A percentile compares a stretch with the other conserved stretches of the same genome.
Evolutionary conservation across 495 filamentous ascomycete genomes (phyloP).

Genomic region (Xylaria acuta): DNA sequence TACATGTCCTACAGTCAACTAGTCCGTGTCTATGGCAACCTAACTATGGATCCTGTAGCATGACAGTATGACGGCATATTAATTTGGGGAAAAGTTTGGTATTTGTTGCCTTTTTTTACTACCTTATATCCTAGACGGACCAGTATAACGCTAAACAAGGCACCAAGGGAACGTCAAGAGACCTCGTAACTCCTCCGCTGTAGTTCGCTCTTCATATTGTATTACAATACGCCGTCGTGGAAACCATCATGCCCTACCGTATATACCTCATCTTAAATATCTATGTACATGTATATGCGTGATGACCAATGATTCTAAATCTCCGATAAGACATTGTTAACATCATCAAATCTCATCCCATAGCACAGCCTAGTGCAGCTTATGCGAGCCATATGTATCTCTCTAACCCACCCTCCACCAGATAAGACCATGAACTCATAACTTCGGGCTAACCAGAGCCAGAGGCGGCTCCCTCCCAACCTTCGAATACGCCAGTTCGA

Average conservation of each 20-base stretch:
- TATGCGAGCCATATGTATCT: not conserved
- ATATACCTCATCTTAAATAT: not conserved
- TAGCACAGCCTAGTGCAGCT: not conserved
- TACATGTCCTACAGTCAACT: too few species aligned
- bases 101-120: too few species aligned
- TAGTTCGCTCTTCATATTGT: not conserved
- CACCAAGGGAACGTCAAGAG: not conserved
- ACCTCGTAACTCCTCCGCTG: not conserved
- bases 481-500: slow-evolving; percentile 51
- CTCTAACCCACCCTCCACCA: not conserved
- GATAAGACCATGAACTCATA: slow-evolving; percentile 42
- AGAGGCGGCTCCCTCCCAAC: slow-evolving; percentile 48
- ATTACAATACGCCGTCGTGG: not conserved
- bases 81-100: too few species aligned
- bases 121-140: not conserved
- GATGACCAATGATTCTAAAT: not conserved
- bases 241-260: not conserved
- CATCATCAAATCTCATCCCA: not conserved
- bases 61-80: not conserved
- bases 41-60: not conserved
- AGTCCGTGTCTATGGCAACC: not conserved
- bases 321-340: not conserved
- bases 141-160: not conserved
- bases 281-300: slow-evolving; percentile 2
- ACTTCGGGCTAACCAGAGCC: slow-evolving; percentile 51